Evolutionary conservation across 352 stramenopile genomes (phyloP).

Genomic region (Phytophthora aleatoria): DNA sequence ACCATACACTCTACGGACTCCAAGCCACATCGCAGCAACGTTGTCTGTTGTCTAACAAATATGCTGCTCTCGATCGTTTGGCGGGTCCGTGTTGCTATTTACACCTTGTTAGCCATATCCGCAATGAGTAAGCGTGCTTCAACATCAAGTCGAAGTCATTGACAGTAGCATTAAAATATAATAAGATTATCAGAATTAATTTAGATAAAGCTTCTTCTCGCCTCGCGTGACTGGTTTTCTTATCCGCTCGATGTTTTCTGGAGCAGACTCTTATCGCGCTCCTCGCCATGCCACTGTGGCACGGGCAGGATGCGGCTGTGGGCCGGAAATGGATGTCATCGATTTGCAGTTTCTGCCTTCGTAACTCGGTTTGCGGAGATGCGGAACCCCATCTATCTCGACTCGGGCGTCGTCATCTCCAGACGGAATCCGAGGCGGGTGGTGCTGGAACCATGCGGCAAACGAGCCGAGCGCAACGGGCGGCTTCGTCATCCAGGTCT

Average conservation of each 20-base stretch:
- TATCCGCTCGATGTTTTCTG: background rate
- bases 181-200: background rate
- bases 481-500: slow-evolving; percentile 10
- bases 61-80: background rate
- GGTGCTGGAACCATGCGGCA: slow-evolving; percentile 18
- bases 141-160: too few species aligned
- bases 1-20: too few species aligned
- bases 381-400: slow-evolving; percentile 8
- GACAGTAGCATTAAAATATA: too few species aligned
- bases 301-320: too few species aligned
- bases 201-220: slow-evolving; percentile 19
- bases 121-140: too few species aligned
- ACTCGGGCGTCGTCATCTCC: background rate
- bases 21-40: too few species aligned
- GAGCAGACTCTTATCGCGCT: slow-evolving; percentile 14
- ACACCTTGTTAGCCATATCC: too few species aligned
- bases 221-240: background rate
- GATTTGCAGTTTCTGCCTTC: background rate
- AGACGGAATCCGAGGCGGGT: background rate
- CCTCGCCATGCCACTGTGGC: slow-evolving; percentile 14
- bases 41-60: too few species aligned
- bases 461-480: slow-evolving; percentile 5
- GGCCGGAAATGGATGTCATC: background rate
- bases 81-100: background rate
- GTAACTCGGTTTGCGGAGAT: background rate